Base-by-base conservation (phyloP, 73 alveolate genomes). In the Paramecium pentaurelia region DNA sequence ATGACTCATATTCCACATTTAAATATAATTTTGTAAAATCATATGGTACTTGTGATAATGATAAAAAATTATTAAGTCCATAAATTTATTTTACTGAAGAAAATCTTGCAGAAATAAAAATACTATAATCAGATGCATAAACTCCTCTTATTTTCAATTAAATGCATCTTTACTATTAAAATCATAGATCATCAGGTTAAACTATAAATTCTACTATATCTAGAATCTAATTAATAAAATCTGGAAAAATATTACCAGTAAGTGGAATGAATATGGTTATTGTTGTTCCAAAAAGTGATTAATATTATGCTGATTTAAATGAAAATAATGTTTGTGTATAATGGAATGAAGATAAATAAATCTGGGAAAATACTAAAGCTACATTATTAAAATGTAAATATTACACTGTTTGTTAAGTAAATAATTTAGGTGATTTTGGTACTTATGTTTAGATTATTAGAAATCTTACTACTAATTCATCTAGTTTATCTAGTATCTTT, bases 281-380 rank as follows among this genome's bases (percentile, higher is more conserved):
- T 7, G 58, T 80, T 38, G 77, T 80, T 32, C 77, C 91, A 44
- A 80, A 44, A 7, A 44, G 47, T 45, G 9, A 45, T 42, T 25
- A 20, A 49, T 45, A 25, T 8, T 80, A 44, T 80, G 28, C 91
- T 1, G 58, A 80, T 80, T 8, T 45, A 16, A 16, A 80, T 80
- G 91, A 45, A 12, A 44, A 80, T 32, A 80, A 80, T 44, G 51
- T 42, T 27, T 80, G 91, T 44, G 91, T 80, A 40, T 7, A 40
- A 40, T 80, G 91, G 91, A 80, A 47, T 80, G 77, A 40, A 40
- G 75, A 80, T 42, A 80, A 80, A 45, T 49, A 80, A 80, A 80
- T 80, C 1, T 80, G 91, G 91, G 91, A 80, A 27, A 49, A 25
- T 45, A 22, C 75, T 10, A 44, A 14, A 7, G 75, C 71, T 47